Evolutionary conservation across 805 yeast species (phyloP).

Genomic region (Candida railenensis): DNA sequence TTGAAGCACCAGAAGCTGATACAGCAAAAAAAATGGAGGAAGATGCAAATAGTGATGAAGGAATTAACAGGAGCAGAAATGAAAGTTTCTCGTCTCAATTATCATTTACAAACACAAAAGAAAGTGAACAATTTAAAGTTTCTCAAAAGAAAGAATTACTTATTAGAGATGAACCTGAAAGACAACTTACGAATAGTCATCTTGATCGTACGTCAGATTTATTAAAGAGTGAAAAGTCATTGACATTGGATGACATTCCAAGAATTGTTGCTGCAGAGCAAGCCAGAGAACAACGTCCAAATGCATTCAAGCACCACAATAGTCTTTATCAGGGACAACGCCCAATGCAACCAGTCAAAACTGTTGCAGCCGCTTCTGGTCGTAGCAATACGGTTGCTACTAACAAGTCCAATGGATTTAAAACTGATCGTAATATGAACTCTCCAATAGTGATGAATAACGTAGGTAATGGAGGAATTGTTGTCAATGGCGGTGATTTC

Average conservation of each 20-base stretch:
- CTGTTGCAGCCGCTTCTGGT: slow-evolving; percentile 15
- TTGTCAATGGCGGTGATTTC: not conserved
- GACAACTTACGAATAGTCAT: slow-evolving; percentile 28
- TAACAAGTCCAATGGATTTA: not conserved
- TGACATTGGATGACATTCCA: slow-evolving; percentile 94
- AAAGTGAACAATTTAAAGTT: slow-evolving; percentile 25
- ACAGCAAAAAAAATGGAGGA: slow-evolving; percentile 20
- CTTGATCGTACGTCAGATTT: slow-evolving; percentile 68
- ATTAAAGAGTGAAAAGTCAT: slow-evolving; percentile 75
- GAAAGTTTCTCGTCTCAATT: slow-evolving; percentile 26
- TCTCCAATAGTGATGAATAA: not conserved
- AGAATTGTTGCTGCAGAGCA: slow-evolving; percentile 96
- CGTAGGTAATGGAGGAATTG: not conserved
- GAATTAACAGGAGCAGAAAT: slow-evolving; percentile 12
- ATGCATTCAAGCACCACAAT: slow-evolving; percentile 83
- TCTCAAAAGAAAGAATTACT: slow-evolving; percentile 21
- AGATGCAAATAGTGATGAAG: slow-evolving; percentile 7
- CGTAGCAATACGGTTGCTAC: slow-evolving; percentile 3
- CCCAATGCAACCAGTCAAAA: slow-evolving; percentile 24
- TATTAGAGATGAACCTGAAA: slow-evolving; percentile 39
- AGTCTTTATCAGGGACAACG: slow-evolving; percentile 36
- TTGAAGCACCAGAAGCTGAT: slow-evolving; percentile 61
- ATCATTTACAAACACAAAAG: slow-evolving; percentile 25
- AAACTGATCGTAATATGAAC: slow-evolving; percentile 1
- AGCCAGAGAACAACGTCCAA: slow-evolving; percentile 89